Base-by-base conservation (phyloP, 1,284 basidiomycete species). In the Austroboletus novae-zelandiae region DNA sequence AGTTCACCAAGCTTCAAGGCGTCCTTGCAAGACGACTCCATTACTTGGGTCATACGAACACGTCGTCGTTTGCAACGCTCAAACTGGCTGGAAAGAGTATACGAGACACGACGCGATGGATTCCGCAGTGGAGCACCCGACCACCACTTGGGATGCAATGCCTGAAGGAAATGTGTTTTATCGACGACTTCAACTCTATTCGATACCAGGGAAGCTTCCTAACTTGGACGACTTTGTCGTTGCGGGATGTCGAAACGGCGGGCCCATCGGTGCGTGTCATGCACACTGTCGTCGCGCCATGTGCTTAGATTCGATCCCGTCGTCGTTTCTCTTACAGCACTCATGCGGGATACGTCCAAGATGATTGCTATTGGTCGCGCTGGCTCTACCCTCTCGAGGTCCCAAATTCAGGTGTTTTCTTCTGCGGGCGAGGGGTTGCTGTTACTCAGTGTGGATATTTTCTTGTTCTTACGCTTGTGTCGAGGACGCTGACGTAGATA, bases 321-420 rank as follows among this genome's bases (percentile, higher is more conserved):
- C 18, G 40, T 42, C 35, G 13, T 9, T 27, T 27, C n/a, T 18
- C 15, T 23, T 40, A 18, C 58, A 93, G 96, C 96, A 18, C 71
- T 98, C 27, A 90, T 95, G 78, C 80, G 94, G 6, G 93, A 98
- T 64, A 83, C 81, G 45, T 79, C 85, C 10, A 94, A 90, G 67
- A 71, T 97, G 11, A 77, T 97, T 48, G 81, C 90, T 0, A 65
- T 96, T 1, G 82, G 87, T 25, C 81, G 81, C 42, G 76, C 81
- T 17, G 75, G 78, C 5, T 72, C 81, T 25, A 71, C 81, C 1
- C 71, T 87, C 48, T 76, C 86, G 15, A 91, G 89, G 69, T 81
- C 91, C 27, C 84, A 90, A 67, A 80, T 92, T 37, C 84, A 89
- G 58, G 71, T 91, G 31, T 88, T 82, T 64, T 90, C 89, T 27